Conservation (phyloP, 805 yeast species). For the Saccharomycopsis selenospora region DNA sequence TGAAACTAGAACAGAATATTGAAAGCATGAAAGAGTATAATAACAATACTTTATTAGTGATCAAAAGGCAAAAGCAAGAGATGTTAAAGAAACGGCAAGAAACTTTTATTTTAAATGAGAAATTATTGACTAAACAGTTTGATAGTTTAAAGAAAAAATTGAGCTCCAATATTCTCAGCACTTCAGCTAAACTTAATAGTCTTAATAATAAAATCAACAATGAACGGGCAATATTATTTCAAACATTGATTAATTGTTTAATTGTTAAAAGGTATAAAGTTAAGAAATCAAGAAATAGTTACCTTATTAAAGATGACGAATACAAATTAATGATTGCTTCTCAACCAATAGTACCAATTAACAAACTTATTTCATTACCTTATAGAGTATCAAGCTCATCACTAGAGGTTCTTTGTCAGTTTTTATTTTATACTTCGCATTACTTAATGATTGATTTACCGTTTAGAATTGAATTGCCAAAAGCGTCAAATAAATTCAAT, state of each 20-base stretch:
- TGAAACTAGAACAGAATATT: background rate
- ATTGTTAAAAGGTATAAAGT: slow-evolving; percentile 7
- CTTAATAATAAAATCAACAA: slow-evolving; percentile 4
- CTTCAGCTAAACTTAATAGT: background rate
- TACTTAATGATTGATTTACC: slow-evolving; percentile 16
- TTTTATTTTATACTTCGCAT: slow-evolving; percentile 12
- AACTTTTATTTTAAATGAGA: background rate
- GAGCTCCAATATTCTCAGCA: background rate
- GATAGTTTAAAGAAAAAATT: background rate
- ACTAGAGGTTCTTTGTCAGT: slow-evolving; percentile 17
- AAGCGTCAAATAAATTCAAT: background rate
- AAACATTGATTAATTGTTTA: slow-evolving; percentile 7
- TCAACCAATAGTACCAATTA: slow-evolving; percentile 18
- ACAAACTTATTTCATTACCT: slow-evolving; percentile 8
- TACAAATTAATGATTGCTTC: slow-evolving; percentile 1
- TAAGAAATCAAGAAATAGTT: background rate
- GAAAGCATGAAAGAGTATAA: background rate
- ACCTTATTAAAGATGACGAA: background rate
- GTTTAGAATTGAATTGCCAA: slow-evolving; percentile 12
- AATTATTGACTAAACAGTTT: background rate
- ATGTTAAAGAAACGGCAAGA: slow-evolving; percentile 2
- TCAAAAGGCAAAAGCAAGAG: slow-evolving; percentile 1
- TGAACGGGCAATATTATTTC: slow-evolving; percentile 10
- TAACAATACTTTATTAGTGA: background rate
- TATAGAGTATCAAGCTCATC: slow-evolving; percentile 6